A percentile compares a stretch with the other conserved stretches of the same genome.
Evolutionary conservation across 1,139 yeast species (phyloP).

Genomic region (Lodderomyces beijingensis): DNA sequence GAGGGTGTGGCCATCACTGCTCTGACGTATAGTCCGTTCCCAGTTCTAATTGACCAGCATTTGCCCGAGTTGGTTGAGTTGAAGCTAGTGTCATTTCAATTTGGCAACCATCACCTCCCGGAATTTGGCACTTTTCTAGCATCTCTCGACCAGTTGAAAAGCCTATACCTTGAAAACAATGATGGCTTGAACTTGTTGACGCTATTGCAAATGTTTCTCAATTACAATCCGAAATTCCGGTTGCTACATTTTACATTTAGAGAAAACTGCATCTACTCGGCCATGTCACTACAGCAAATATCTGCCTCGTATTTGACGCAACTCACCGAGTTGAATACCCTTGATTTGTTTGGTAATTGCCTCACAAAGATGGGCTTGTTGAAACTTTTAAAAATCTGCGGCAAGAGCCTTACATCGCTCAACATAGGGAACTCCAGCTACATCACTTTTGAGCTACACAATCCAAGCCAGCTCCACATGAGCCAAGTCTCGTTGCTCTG

Average conservation of each 20-base stretch:
- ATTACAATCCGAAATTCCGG: constrained; percentile 25
- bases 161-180: constrained; percentile 33
- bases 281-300: constrained; percentile 26
- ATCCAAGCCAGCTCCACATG: constrained; percentile 16
- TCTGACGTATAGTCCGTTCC: constrained; percentile 24
- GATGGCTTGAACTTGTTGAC: constrained; percentile 22
- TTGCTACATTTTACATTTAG: constrained; percentile 28
- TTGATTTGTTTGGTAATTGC: constrained; percentile 34
- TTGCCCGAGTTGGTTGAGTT: constrained; percentile 25
- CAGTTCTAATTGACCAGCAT: constrained; percentile 17
- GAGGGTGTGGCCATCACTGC: constrained; percentile 9
- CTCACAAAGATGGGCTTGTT: constrained; percentile 29
- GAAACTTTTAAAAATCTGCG: constrained; percentile 24
- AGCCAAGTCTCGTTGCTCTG: constrained; percentile 19
- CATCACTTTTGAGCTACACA: constrained; percentile 20
- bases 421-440: constrained; percentile 32
- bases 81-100: constrained; percentile 29
- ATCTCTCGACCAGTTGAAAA: constrained; percentile 16
- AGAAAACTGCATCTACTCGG: constrained; percentile 17
- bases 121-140: constrained; percentile 28
- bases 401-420: constrained; percentile 15
- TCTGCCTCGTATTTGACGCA: constrained; percentile 18
- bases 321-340: constrained; percentile 14
- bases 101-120: constrained; percentile 21
- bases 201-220: constrained; percentile 28